These are phyloP conservation scores for Beauveria sp. DNA, from an alignment of 2,329 filamentous ascomycete species.

Conservation along the genomic window DNA sequence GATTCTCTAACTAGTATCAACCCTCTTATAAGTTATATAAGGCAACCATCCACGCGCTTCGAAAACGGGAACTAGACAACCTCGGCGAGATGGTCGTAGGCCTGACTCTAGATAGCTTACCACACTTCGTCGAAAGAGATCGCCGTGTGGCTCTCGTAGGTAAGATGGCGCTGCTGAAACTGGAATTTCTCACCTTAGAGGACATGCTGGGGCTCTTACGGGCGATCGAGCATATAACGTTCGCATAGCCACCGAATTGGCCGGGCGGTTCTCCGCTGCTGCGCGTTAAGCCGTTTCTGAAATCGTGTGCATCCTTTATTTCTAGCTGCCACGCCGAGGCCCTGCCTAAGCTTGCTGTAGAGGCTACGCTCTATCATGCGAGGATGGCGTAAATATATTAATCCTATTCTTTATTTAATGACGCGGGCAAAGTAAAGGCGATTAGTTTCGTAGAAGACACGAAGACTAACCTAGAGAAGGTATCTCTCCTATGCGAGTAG, in stretches of 20 bases:
- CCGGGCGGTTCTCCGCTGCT: neutral
- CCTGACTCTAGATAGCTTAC: neutral
- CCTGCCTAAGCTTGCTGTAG: neutral
- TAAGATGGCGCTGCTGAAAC: constrained; percentile 2
- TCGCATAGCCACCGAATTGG: neutral
- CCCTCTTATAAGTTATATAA: no score
- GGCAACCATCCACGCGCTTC: no score
- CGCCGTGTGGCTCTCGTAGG: neutral
- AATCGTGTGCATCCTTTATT: neutral
- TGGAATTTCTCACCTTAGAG: neutral
- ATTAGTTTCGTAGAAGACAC: no score
- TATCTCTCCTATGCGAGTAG: no score
- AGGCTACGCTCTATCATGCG: no score
- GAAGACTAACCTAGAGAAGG: no score
- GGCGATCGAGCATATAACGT: neutral
- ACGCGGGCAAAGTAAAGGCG: no score
- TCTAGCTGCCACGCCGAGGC: neutral
- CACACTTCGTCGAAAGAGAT: neutral
- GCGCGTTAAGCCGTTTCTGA: neutral
- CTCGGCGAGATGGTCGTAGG: neutral
- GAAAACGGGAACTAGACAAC: no score
- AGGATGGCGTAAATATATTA: no score
- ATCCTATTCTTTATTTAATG: no score
- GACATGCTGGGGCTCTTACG: neutral
- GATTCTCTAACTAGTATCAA: no score